Evolutionary conservation across 768 basidiomycete species (phyloP).

Genomic region (Suillus alpinus): DNA sequence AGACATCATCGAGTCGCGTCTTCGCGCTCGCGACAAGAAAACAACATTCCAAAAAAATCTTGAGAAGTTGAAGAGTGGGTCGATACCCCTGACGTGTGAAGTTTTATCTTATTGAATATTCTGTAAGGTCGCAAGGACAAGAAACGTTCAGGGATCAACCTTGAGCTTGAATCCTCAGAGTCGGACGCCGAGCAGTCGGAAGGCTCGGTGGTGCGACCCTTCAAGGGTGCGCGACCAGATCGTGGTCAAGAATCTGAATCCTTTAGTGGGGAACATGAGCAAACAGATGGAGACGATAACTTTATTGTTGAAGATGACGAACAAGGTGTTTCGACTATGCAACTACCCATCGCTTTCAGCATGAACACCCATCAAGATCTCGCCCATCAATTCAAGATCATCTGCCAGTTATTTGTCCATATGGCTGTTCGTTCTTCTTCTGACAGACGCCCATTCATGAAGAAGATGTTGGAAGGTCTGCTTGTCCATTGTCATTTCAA

Average conservation of each 20-base stretch:
- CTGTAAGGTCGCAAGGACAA: slow-evolving; percentile 32
- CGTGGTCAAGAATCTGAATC: slow-evolving; percentile 34
- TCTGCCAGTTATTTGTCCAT: slow-evolving; percentile 86
- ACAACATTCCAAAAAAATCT: slow-evolving; percentile 61
- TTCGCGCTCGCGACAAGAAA: slow-evolving; percentile 60
- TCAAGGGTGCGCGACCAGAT: slow-evolving; percentile 47
- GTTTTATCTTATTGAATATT: slow-evolving; percentile 2
- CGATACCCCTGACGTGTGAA: not conserved
- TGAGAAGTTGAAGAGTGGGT: slow-evolving; percentile 61
- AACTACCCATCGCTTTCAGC: slow-evolving; percentile 77
- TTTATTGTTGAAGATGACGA: slow-evolving; percentile 69
- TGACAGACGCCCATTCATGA: slow-evolving; percentile 55
- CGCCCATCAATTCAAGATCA: slow-evolving; percentile 78
- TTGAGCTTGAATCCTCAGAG: slow-evolving; percentile 28
- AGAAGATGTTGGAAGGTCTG: slow-evolving; percentile 49
- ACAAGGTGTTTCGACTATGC: slow-evolving; percentile 32
- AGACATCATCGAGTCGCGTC: slow-evolving; percentile 65
- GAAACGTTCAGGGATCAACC: slow-evolving; percentile 38
- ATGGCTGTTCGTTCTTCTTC: slow-evolving; percentile 59
- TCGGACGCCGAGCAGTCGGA: slow-evolving; percentile 32
- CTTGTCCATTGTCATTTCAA: not conserved
- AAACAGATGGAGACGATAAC: slow-evolving; percentile 27
- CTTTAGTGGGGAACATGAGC: slow-evolving; percentile 34
- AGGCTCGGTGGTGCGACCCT: slow-evolving; percentile 28
- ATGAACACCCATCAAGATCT: slow-evolving; percentile 76